Conservation (phyloP, 1,284 basidiomycete genomes). For the Rhodotorula sp. region DNA sequence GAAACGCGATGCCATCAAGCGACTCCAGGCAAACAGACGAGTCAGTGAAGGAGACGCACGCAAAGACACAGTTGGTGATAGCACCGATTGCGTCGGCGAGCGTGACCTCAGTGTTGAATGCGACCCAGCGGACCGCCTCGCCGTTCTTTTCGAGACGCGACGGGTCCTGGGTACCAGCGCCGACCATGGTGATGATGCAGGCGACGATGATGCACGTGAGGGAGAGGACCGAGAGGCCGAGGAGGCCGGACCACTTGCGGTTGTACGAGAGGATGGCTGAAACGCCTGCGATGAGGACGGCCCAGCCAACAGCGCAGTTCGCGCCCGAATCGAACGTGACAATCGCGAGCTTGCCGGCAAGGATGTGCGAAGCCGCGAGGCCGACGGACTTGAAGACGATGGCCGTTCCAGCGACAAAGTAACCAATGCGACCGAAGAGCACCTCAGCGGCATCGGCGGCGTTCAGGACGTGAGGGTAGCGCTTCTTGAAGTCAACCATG, state of each 20-base stretch:
- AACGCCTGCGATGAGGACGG: conserved; percentile 8
- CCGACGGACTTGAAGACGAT: conserved; percentile 17
- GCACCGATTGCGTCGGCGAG: conserved; percentile 5
- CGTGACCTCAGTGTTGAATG: conserved; percentile 1
- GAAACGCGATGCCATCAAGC: no score
- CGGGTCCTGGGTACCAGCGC: conserved; percentile 5
- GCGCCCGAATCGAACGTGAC: conserved; percentile 3
- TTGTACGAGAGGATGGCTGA: background rate
- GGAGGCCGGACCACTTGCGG: conserved; percentile 16
- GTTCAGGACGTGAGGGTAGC: conserved; percentile 20
- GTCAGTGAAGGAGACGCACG: background rate
- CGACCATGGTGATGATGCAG: conserved; percentile 12
- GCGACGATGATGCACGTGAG: conserved; percentile 18
- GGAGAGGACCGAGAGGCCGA: conserved; percentile 8
- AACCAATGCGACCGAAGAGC: conserved; percentile 15
- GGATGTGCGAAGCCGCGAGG: conserved; percentile 14
- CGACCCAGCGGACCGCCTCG: conserved; percentile 10
- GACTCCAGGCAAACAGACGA: background rate
- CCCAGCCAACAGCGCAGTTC: conserved; percentile 10
- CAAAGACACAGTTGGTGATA: conserved; percentile 12
- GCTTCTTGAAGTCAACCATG: conserved; percentile 17
- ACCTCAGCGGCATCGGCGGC: conserved; percentile 15
- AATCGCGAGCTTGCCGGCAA: conserved; percentile 24
- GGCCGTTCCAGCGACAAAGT: background rate
- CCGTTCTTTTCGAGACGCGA: conserved; percentile 1